phyloP scores from a whole-genome alignment of 2,329 filamentous ascomycete genomes.

The Emergomyces orientalis region DNA sequence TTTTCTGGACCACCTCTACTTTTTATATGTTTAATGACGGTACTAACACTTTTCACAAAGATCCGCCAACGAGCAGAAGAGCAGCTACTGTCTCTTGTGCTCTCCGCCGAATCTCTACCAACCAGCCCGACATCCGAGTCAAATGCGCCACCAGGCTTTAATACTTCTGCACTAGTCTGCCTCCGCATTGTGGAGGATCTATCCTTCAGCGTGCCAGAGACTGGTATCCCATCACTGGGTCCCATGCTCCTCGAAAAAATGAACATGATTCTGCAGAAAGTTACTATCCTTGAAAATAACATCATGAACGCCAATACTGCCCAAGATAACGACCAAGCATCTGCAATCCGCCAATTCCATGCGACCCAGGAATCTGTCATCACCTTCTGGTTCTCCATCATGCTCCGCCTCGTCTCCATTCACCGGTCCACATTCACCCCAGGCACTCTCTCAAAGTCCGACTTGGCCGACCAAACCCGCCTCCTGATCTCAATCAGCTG shows the following conservation, averaged over 20 bases:
- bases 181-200: constrained; percentile 33
- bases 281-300: constrained; percentile 24
- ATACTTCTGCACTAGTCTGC: constrained; percentile 22
- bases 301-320: constrained; percentile 15
- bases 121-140: constrained; percentile 3
- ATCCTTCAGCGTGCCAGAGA: constrained; percentile 29
- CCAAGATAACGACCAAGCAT: constrained; percentile 8
- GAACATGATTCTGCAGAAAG: constrained; percentile 31
- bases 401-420: constrained; percentile 33
- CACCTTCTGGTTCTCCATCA: constrained; percentile 34
- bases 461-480: constrained; percentile 29
- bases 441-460: constrained; percentile 19
- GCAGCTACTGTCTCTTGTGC: constrained; percentile 30
- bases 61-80: constrained; percentile 35
- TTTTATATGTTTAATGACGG: constrained; percentile 1
- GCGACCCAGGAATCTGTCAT: constrained; percentile 25
- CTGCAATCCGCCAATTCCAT: constrained; percentile 16
- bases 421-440: constrained; percentile 31
- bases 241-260: constrained; percentile 34
- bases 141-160: constrained; percentile 11
- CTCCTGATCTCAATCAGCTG: constrained; percentile 33
- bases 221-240: constrained; percentile 24
- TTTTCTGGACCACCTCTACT: not conserved
- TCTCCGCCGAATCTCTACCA: constrained; percentile 15
- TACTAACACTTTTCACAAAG: constrained; percentile 19